phyloP scores from a whole-genome alignment of 139 green algal genomes.

The Chara braunii region DNA sequence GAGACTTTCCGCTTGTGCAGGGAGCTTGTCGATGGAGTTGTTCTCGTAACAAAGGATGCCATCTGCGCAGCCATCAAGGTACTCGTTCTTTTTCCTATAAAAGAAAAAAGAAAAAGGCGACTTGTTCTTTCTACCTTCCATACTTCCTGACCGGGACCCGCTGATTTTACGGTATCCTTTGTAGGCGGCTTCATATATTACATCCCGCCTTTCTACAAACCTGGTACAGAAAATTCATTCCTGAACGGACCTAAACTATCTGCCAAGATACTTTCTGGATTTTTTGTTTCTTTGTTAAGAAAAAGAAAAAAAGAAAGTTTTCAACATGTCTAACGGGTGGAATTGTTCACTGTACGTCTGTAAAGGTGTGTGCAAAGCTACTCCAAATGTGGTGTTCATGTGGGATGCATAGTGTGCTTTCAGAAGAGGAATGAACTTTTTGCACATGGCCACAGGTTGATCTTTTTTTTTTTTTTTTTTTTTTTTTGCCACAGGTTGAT shows the following conservation, averaged over 20 bases:
- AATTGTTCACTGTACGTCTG: not conserved
- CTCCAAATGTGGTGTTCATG: no score
- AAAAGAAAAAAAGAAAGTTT: not conserved
- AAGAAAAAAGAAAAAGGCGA: no score
- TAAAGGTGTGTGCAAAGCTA: not conserved
- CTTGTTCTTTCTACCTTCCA: conserved; percentile 51
- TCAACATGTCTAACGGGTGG: not conserved
- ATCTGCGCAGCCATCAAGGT: conserved; percentile 82
- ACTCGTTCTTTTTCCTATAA: no score
- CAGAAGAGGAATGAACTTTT: not conserved
- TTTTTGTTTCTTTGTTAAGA: not conserved
- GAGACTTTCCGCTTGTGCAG: conserved; percentile 87
- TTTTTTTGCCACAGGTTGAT: no score
- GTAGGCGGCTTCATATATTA: no score
- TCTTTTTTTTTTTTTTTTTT: no score
- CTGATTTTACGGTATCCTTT: not conserved
- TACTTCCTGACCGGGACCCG: conserved; percentile 49
- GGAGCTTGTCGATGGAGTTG: conserved; percentile 77
- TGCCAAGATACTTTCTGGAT: not conserved
- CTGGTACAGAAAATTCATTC: no score
- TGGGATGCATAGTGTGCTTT: no score
- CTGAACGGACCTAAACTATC: no score
- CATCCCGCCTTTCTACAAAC: no score
- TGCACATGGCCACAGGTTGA: not conserved
- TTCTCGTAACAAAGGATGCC: conserved; percentile 79